Evolutionary conservation across 768 basidiomycete species (phyloP).

Genomic region (Coprinopsis sp.): DNA sequence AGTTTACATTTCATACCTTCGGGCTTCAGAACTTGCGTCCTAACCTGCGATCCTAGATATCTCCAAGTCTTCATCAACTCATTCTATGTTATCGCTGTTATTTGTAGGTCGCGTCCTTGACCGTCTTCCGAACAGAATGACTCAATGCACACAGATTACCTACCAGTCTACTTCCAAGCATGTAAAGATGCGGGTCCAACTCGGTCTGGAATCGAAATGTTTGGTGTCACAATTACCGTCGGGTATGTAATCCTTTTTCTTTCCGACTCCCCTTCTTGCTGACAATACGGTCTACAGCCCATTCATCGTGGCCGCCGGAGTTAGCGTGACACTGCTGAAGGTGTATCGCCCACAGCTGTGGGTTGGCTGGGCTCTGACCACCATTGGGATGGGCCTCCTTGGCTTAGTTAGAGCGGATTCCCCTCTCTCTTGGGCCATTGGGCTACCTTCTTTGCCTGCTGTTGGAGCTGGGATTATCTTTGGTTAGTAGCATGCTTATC

Average conservation of each 20-base stretch:
- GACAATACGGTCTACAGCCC: conserved; percentile 28
- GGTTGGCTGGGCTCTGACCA: conserved; percentile 31
- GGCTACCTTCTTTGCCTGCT: conserved; percentile 17
- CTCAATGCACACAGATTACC: conserved; percentile 23
- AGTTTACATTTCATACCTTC: conserved; percentile 3
- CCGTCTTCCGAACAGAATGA: conserved; percentile 8
- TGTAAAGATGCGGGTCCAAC: conserved; percentile 33
- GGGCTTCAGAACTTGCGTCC: not conserved
- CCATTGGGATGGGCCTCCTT: conserved; percentile 34
- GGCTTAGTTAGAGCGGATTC: conserved; percentile 16
- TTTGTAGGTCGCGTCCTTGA: conserved; percentile 1
- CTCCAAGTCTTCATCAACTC: conserved; percentile 26
- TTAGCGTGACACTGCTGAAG: not conserved
- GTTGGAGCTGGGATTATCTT: conserved; percentile 20
- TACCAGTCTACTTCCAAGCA: conserved; percentile 46
- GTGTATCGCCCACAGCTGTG: not conserved
- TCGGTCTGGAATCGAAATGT: conserved; percentile 31
- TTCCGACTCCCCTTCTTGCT: conserved; percentile 27
- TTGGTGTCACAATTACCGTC: conserved; percentile 28
- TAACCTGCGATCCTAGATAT: conserved; percentile 20
- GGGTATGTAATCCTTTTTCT: conserved; percentile 31
- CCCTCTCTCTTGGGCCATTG: conserved; percentile 9
- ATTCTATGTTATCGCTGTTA: conserved; percentile 4
- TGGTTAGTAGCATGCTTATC: conserved; percentile 13
- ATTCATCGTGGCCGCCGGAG: conserved; percentile 15